Evolutionary conservation across 306 rosid genomes (phyloP).

Genomic region (Prunus mume): DNA sequence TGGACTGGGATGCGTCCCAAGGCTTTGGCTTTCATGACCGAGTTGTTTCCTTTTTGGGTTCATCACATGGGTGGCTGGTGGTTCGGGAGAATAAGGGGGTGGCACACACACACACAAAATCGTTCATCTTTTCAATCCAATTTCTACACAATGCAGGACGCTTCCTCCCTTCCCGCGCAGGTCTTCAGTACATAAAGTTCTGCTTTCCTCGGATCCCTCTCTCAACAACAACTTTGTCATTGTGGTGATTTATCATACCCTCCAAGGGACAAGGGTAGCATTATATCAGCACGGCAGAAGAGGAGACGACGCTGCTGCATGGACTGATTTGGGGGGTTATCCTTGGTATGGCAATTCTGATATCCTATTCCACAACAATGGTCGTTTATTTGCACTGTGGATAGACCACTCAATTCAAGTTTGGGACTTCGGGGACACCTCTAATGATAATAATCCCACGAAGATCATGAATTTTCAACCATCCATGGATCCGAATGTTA

Average conservation of each 20-base stretch:
- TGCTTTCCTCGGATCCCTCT: background rate
- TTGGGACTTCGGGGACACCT: background rate
- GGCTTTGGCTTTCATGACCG: background rate
- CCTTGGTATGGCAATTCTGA: background rate
- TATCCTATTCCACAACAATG: background rate
- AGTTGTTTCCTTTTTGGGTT: background rate
- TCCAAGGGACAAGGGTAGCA: background rate
- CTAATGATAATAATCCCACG: background rate
- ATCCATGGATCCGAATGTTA: background rate
- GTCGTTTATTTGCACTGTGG: background rate
- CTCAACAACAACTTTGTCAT: background rate
- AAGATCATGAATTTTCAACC: background rate
- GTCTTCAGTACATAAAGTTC: background rate
- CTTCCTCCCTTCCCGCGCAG: background rate
- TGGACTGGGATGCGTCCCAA: background rate
- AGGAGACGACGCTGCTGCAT: background rate
- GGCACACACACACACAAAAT: background rate
- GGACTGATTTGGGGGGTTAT: background rate
- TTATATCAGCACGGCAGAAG: background rate
- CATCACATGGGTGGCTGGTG: conserved; percentile 7
- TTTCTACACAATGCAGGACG: background rate
- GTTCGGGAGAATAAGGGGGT: background rate
- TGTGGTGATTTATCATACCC: background rate
- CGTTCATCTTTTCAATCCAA: background rate
- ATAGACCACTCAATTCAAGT: background rate